Evolutionary conservation across 208 protist genomes (phyloP).

Genomic region (Leishmania arabica): DNA sequence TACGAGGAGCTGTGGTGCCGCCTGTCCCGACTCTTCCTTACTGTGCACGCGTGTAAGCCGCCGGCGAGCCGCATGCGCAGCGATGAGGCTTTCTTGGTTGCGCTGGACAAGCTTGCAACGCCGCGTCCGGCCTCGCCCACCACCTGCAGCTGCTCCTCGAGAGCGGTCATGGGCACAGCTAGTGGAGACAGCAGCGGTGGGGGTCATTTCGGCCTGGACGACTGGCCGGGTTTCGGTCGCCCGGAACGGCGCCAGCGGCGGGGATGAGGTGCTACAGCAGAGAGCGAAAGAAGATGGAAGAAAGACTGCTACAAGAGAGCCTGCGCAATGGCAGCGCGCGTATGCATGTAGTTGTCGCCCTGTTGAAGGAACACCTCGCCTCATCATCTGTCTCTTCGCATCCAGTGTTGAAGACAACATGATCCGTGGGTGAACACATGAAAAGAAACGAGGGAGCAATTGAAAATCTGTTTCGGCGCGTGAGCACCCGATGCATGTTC

Average conservation of each 20-base stretch:
- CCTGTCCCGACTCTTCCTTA: conserved; percentile 45
- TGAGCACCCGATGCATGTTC: background rate
- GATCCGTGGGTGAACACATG: background rate
- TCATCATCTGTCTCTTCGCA: background rate
- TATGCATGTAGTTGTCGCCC: background rate
- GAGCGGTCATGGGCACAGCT: background rate
- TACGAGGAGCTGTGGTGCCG: conserved; percentile 50
- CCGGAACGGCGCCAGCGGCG: conserved; percentile 16
- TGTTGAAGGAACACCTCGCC: too few species aligned
- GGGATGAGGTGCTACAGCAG: background rate
- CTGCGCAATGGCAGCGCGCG: background rate
- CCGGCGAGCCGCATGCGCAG: conserved; percentile 64
- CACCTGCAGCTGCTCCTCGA: background rate
- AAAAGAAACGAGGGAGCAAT: background rate
- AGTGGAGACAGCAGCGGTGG: conserved; percentile 15
- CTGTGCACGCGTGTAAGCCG: conserved; percentile 61
- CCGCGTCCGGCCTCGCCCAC: conserved; percentile 17
- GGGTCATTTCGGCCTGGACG: conserved; percentile 55
- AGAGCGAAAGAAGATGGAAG: background rate
- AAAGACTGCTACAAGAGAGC: background rate
- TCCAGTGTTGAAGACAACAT: background rate
- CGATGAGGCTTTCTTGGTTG: conserved; percentile 80
- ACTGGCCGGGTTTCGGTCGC: conserved; percentile 63
- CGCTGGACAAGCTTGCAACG: conserved; percentile 29
- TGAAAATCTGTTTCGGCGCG: background rate